A percentile compares a stretch with the other conserved stretches of the same genome.
Conservation (phyloP, 208 protist genomes). For the Crithidia brevicula region DNA sequence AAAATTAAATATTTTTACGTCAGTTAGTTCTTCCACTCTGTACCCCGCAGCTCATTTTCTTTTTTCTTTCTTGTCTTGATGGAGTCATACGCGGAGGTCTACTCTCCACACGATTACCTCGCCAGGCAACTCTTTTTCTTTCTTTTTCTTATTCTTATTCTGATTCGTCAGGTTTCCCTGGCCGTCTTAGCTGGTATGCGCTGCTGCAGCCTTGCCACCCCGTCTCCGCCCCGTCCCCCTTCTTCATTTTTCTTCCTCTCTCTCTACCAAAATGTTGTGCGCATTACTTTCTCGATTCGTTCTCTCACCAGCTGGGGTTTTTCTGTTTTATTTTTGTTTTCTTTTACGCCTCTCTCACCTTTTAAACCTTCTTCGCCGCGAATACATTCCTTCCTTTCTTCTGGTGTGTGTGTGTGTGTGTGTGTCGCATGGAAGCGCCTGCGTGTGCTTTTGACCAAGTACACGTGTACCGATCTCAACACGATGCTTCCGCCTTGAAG, state of each 20-base stretch:
- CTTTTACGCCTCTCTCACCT: not conserved
- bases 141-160: conserved; percentile 20
- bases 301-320: not conserved
- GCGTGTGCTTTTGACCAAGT: too few species aligned
- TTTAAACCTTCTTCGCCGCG: too few species aligned
- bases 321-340: not conserved
- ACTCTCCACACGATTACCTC: not conserved
- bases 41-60: not conserved
- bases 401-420: too few species aligned
- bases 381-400: too few species aligned
- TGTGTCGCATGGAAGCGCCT: too few species aligned
- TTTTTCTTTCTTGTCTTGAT: conserved; percentile 4
- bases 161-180: conserved; percentile 8
- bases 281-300: conserved; percentile 1
- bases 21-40: not conserved
- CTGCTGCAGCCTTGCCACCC: too few species aligned
- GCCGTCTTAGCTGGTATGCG: too few species aligned
- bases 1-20: too few species aligned
- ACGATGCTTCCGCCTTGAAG: too few species aligned
- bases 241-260: not conserved
- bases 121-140: too few species aligned
- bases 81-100: not conserved
- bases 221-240: too few species aligned
- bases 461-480: too few species aligned
- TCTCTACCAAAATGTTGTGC: not conserved